Conservation (phyloP, 192 early-diverging fungal genomes). For the Cladochytrium replicatum region DNA sequence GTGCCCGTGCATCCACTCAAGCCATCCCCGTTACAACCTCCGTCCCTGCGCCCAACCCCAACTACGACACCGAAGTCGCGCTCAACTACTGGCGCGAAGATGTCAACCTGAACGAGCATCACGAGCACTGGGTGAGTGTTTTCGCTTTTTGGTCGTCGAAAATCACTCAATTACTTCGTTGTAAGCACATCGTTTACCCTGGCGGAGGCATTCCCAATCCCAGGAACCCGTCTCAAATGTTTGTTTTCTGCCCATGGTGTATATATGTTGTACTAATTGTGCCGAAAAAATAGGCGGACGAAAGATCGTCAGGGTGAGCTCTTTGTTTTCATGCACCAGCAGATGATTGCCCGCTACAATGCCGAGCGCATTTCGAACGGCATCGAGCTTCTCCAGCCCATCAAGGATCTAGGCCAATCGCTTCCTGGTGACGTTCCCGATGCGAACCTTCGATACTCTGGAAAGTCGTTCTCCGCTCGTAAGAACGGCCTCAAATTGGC, state of each 20-base stretch:
- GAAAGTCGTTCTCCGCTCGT: conserved; percentile 6
- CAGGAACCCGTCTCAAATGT: conserved; percentile 6
- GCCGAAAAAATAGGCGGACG: neutral
- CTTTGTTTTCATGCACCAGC: conserved; percentile 14
- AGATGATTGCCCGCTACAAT: conserved; percentile 15
- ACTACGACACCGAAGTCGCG: conserved; percentile 3
- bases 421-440: conserved; percentile 8
- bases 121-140: conserved; percentile 16
- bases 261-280: neutral
- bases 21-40: neutral
- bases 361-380: conserved; percentile 7
- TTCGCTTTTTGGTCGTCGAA: no score
- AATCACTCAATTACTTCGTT: no score
- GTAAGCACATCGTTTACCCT: conserved; percentile 12
- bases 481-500: neutral
- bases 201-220: conserved; percentile 3
- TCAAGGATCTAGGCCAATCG: neutral
- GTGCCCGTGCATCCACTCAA: neutral
- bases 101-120: conserved; percentile 9
- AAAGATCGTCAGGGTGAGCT: conserved; percentile 15
- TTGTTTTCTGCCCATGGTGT: neutral
- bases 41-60: neutral
- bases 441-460: conserved; percentile 9
- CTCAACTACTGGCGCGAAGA: conserved; percentile 14
- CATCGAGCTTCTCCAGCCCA: neutral